Evolutionary conservation across 768 basidiomycete genomes (phyloP).

Genomic region (Kwoniella europaea): DNA sequence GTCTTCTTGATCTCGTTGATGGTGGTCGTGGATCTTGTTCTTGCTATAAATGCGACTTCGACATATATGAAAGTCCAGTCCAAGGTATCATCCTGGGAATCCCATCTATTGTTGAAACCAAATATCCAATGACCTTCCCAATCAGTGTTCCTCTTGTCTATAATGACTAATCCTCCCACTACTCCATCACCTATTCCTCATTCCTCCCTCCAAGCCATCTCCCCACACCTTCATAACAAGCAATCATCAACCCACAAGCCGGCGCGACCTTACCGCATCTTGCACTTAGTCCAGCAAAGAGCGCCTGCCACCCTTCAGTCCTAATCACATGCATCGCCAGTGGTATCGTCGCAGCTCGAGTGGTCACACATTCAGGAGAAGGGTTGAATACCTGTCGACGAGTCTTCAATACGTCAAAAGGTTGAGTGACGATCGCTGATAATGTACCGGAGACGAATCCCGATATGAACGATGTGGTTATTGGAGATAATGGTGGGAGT

Average conservation of each 20-base stretch:
- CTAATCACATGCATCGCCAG: slow-evolving; percentile 72
- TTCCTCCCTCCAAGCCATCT: slow-evolving; percentile 46
- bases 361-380: slow-evolving; percentile 42
- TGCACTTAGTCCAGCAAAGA: slow-evolving; percentile 84
- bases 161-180: background rate
- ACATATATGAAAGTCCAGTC: no score
- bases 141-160: no score
- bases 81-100: no score
- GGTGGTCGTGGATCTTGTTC: no score
- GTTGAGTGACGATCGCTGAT: slow-evolving; percentile 86
- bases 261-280: slow-evolving; percentile 94
- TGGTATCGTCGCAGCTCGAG: slow-evolving; percentile 65
- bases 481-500: slow-evolving; percentile 58
- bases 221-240: slow-evolving; percentile 78
- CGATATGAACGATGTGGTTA: slow-evolving; percentile 79
- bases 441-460: slow-evolving; percentile 84
- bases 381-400: slow-evolving; percentile 73
- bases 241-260: slow-evolving; percentile 98
- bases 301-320: slow-evolving; percentile 75
- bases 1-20: no score
- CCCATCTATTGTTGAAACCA: no score
- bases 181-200: slow-evolving; percentile 10
- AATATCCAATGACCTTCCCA: no score
- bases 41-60: no score
- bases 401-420: slow-evolving; percentile 97